Conservation (phyloP, 371 early-diverging fungal genomes). For the Encephalitozoon romaleae region DNA sequence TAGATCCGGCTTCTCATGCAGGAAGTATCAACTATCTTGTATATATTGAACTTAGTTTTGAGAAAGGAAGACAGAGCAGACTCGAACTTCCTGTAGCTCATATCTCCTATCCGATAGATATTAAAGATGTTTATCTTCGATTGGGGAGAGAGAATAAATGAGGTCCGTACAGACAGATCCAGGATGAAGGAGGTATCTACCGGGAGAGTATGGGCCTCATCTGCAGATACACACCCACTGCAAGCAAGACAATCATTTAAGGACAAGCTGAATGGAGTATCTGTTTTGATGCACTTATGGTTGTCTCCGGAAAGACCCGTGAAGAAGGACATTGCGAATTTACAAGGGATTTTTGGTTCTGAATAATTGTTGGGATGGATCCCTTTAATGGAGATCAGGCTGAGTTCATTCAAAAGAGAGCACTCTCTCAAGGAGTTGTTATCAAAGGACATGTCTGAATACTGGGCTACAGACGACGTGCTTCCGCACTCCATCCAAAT, state of each 20-base stretch:
- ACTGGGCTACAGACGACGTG: conserved; percentile 60
- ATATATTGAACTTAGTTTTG: conserved; percentile 2
- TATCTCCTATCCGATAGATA: neutral
- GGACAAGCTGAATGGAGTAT: neutral
- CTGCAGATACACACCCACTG: conserved; percentile 49
- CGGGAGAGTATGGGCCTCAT: conserved; percentile 26
- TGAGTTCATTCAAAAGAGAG: conserved; percentile 59
- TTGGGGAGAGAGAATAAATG: conserved; percentile 46
- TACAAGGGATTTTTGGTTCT: neutral
- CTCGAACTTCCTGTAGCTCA: conserved; percentile 37
- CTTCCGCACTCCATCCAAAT: conserved; percentile 60
- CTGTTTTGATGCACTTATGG: neutral
- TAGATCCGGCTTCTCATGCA: conserved; percentile 12
- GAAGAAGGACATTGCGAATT: neutral
- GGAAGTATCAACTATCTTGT: conserved; percentile 38
- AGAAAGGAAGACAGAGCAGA: conserved; percentile 11
- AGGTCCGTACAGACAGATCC: neutral
- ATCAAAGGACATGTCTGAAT: conserved; percentile 42
- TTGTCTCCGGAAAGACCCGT: neutral
- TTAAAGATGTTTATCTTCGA: conserved; percentile 40
- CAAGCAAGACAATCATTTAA: conserved; percentile 55
- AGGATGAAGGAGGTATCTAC: conserved; percentile 2
- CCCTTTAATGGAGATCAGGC: conserved; percentile 55
- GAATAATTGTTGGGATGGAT: neutral
- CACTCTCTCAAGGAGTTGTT: conserved; percentile 59